These are phyloP conservation scores for Yamadazyma diddensiae DNA, from an alignment of 1,139 yeast genomes.

Conservation along the genomic window DNA sequence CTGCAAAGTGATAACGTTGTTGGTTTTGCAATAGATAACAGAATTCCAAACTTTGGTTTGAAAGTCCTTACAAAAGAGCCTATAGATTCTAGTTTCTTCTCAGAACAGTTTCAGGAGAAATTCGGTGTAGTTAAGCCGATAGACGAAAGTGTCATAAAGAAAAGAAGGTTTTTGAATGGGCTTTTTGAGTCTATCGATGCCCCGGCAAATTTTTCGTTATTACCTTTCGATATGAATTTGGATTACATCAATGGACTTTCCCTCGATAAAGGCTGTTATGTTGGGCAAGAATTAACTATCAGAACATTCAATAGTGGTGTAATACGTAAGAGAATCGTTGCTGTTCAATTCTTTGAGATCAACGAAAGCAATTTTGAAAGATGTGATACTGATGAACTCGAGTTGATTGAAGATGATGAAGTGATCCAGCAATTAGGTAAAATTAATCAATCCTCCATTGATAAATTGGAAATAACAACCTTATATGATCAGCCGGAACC, in stretches of 20 bases:
- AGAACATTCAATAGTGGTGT: slow-evolving; percentile 83
- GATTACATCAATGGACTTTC: slow-evolving; percentile 84
- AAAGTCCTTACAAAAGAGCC: slow-evolving; percentile 49
- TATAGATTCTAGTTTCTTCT: slow-evolving; percentile 21
- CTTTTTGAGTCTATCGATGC: slow-evolving; percentile 61
- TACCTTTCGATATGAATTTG: slow-evolving; percentile 83
- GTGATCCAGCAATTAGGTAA: slow-evolving; percentile 17
- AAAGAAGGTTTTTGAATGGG: slow-evolving; percentile 58
- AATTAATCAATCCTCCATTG: slow-evolving; percentile 18
- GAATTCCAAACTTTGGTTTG: slow-evolving; percentile 75
- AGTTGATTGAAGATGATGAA: slow-evolving; percentile 15
- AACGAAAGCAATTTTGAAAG: slow-evolving; percentile 17
- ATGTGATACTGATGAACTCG: slow-evolving; percentile 13
- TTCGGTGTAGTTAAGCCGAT: slow-evolving; percentile 19
- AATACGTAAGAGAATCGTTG: slow-evolving; percentile 76
- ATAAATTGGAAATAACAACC: slow-evolving; percentile 26
- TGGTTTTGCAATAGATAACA: slow-evolving; percentile 52
- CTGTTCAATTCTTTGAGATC: slow-evolving; percentile 52
- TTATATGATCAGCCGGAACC: slow-evolving; percentile 15
- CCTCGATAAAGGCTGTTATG: slow-evolving; percentile 89
- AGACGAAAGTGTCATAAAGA: slow-evolving; percentile 31
- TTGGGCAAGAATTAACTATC: slow-evolving; percentile 93
- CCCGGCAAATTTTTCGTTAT: slow-evolving; percentile 37
- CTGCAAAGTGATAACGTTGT: slow-evolving; percentile 19
- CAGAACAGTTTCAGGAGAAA: slow-evolving; percentile 21